Conservation (phyloP, 2,329 filamentous ascomycete species). For the Fusarium mangiferae region DNA sequence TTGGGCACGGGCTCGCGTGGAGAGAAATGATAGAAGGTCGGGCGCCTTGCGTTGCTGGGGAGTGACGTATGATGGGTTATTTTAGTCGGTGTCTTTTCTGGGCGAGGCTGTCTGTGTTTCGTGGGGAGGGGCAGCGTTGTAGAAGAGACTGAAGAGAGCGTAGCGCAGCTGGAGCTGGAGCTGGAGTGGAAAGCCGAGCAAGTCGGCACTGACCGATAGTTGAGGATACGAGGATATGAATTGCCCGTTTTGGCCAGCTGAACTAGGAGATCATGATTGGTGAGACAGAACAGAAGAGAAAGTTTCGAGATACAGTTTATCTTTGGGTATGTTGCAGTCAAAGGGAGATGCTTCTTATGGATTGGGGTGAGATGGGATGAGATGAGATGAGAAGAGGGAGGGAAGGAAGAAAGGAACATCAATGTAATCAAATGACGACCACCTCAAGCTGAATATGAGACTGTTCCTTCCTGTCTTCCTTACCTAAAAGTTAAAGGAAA, state of each 20-base stretch:
- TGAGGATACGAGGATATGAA: slow-evolving; percentile 6
- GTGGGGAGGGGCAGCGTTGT: slow-evolving; percentile 28
- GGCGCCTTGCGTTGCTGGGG: slow-evolving; percentile 31
- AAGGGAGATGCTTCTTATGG: background rate
- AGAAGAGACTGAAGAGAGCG: background rate
- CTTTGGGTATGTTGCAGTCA: slow-evolving; percentile 11
- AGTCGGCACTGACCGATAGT: background rate
- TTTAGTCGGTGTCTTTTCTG: slow-evolving; percentile 23
- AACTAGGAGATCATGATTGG: slow-evolving; percentile 31
- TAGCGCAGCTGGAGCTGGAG: background rate
- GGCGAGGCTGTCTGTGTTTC: slow-evolving; percentile 39
- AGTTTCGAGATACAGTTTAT: slow-evolving; percentile 7
- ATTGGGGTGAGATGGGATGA: background rate
- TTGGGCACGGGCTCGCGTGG: slow-evolving; percentile 27
- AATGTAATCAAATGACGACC: slow-evolving; percentile 11
- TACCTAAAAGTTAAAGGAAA: background rate
- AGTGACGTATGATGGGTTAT: slow-evolving; percentile 42
- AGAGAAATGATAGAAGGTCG: slow-evolving; percentile 27
- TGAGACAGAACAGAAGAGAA: background rate
- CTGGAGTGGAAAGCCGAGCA: background rate
- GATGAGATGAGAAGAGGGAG: background rate
- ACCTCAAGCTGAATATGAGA: background rate
- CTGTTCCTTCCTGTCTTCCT: background rate
- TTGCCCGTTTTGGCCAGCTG: slow-evolving; percentile 18
- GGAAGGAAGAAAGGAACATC: background rate